Evolutionary conservation across 352 stramenopile genomes (phyloP).

Genomic region (Globisporangium emineosum): DNA sequence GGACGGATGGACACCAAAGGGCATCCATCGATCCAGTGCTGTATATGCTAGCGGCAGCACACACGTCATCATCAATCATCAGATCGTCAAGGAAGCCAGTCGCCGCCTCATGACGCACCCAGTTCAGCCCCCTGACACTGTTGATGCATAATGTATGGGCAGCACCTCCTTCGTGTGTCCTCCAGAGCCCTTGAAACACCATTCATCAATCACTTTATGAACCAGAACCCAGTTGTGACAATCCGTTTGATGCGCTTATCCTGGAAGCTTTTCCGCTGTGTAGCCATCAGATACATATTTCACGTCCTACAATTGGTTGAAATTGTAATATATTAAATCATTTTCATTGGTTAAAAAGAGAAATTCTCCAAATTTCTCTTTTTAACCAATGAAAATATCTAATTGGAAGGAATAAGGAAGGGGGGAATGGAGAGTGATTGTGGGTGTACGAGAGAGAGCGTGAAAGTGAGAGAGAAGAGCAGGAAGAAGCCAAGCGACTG

Average conservation of each 20-base stretch:
- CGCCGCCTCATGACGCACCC: neutral
- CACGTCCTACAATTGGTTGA: neutral
- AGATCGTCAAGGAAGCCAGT: neutral
- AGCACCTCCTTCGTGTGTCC: neutral
- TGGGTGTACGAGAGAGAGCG: neutral
- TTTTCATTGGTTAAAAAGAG: neutral
- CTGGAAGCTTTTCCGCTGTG: neutral
- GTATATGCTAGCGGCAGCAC: neutral
- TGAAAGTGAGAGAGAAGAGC: conserved; percentile 6
- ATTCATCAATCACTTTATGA: neutral
- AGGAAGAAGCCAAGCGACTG: neutral
- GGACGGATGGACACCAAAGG: neutral
- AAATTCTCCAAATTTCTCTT: neutral
- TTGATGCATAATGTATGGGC: neutral
- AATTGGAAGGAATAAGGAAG: neutral
- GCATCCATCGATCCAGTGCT: neutral
- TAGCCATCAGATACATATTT: neutral
- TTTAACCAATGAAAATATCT: neutral
- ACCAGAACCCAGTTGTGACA: conserved; percentile 1
- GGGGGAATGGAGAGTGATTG: conserved; percentile 7
- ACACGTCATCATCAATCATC: neutral
- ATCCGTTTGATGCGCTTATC: neutral
- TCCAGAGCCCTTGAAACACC: neutral
- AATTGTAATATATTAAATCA: neutral
- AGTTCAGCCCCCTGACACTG: neutral